Evolutionary conservation across 306 rosid genomes (phyloP), one percentile per base, ranked within the genome.

Genomic region (Lupinus albus): DNA sequence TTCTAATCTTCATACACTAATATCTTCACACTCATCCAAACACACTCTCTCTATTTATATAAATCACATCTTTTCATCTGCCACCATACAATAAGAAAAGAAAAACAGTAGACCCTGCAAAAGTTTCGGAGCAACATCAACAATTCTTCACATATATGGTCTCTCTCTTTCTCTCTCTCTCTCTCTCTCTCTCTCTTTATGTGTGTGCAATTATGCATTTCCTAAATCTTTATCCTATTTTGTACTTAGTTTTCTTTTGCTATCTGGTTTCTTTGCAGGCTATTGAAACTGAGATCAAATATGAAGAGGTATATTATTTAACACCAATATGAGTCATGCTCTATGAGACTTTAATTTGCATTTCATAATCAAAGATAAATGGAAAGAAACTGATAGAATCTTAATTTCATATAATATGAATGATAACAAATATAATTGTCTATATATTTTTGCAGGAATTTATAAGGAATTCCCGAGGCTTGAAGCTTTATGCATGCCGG

Each of bases 401-500:
- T 17, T 0, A 13, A 3, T 25, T 25, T 25, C 4, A 1, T 25
- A 25, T 25, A 25, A 25, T 25, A 25, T 0, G 30, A 25, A 25
- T 25, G 30, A 25, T 25, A 25, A 25, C n/a, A n/a, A n/a, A n/a
- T n/a, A 25, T 2, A 25, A 25, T 25, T 25, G 30, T 2, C 4
- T 25, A 25, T 25, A 2, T 25, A 25, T 25, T 25, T 1, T 25
- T 63, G 46, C 84, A 91, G 96, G 90, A 87, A 51, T 74, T 63
- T 30, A 39, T 90, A 42, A 0, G 6, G 58, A 93, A 88, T 71
- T 79, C 92, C 2, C 67, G 95, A 28, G 87, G 84, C 2, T 10
- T 85, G 84, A 76, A 84, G 75, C 89, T 86, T 28, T 80, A 84
- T 53, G 72, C 97, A 12, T 76, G 92, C 63, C 65, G 64, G 61